Percentiles rank a stretch among this genome's conserved stretches.
Evolutionary conservation across 179 eudicot species (phyloP).

Genomic region (Beta macrorhiza): DNA sequence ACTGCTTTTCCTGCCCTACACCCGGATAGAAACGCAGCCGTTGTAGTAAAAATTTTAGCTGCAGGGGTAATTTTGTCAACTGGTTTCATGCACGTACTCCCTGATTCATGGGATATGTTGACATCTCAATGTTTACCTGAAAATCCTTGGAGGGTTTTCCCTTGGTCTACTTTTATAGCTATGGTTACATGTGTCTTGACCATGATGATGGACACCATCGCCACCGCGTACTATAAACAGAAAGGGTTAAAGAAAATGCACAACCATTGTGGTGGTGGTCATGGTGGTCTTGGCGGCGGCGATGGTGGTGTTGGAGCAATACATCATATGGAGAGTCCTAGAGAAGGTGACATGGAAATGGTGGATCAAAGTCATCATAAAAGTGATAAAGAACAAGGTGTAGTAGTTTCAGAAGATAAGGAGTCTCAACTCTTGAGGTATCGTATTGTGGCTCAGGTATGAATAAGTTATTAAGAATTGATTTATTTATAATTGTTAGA

Average conservation of each 20-base stretch:
- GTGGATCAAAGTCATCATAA: conserved; percentile 21
- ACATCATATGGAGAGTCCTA: conserved; percentile 26
- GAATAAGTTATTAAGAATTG: neutral
- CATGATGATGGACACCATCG: conserved; percentile 61
- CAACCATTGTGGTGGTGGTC: neutral
- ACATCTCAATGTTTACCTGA: conserved; percentile 57
- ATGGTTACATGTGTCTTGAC: conserved; percentile 56
- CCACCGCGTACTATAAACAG: conserved; percentile 50
- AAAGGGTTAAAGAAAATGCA: conserved; percentile 26
- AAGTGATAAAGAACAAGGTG: conserved; percentile 19
- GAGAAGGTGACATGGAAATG: conserved; percentile 15
- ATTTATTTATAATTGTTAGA: neutral
- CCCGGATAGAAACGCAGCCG: conserved; percentile 44
- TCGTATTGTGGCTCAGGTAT: conserved; percentile 75
- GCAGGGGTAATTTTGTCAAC: conserved; percentile 71
- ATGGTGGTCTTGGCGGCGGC: neutral
- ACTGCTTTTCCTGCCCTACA: conserved; percentile 41
- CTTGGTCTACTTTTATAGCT: conserved; percentile 54
- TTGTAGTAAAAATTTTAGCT: conserved; percentile 54
- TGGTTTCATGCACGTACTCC: conserved; percentile 73
- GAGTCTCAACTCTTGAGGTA: conserved; percentile 42
- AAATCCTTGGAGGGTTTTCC: conserved; percentile 55
- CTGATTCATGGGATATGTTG: conserved; percentile 56
- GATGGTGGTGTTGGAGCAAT: conserved; percentile 16
- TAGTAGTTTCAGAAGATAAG: conserved; percentile 5